Evolutionary conservation across 1,284 basidiomycete genomes (phyloP), one percentile per base, ranked within the genome.

Genomic region (Tilletia walkeri): DNA sequence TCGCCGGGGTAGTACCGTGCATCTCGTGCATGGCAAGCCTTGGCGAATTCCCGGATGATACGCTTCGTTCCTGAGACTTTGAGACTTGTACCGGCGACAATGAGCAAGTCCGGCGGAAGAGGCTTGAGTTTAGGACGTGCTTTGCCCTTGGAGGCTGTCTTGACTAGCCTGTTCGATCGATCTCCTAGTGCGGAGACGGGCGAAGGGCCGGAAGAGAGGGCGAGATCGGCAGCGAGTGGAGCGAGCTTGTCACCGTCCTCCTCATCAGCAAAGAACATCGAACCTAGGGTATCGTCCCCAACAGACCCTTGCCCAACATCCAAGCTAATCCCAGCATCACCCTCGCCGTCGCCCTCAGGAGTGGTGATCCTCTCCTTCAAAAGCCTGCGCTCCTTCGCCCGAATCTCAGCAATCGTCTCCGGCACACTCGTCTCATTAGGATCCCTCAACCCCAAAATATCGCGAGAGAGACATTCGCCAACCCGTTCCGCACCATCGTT

Each of bases 21-120:
- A 56, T 82, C 78, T 10, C 77, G 79, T 4, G 86, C 85, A 80
- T 92, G 94, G 9, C 95, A 91, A 14, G 87, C 88, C 76, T 89
- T 90, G 10, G 94, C 92, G 76, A 98, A 96, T 72, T 95, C 93
- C 84, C 94, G 94, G 56, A 97, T 93, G 49, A 97, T 89, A 77
- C 90, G 91, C 85, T 93, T 94, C 67, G 96, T 87, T 5, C 95
- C 95, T 7, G 97, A 93, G 82, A 97, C 92, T 75, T 96, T 95
- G 76, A 98, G 88, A 38, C 92, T 94, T 16, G 95, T 98, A 53
- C 95, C 95, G 90, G 96, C 95, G 76, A 98, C 91, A 78, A 98
- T 90, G 54, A 98, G 86, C 85, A 96, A 87, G 80, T 97, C 95
- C 1, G 95, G 95, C 78, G 89, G 76, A 20, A 83, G 70, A 7